Base-by-base conservation (phyloP, 2,329 filamentous ascomycete species). In the Apiospora koreana region DNA sequence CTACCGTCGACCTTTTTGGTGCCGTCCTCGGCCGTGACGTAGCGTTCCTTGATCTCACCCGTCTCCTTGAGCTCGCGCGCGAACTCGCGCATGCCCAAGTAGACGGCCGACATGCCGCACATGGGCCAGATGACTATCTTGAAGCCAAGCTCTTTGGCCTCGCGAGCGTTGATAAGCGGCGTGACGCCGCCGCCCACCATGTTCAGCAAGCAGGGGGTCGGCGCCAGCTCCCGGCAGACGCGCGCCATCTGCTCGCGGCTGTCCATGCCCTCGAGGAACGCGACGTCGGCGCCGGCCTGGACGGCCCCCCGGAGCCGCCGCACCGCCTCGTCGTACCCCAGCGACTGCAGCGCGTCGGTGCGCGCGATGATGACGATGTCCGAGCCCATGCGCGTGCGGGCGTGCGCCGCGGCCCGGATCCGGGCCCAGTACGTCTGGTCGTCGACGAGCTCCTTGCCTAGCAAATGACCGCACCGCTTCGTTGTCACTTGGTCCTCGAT, bases 321-420 rank as follows among this genome's bases (percentile, higher is more conserved):
- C 21, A 87, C 74, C 1, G 85, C 84, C 72, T 86, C 86, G 4
- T 86, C 84, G 75, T 86, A 89, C 0, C 87, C 87, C 2, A 81
- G 79, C 3, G 81, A 80, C 71, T 87, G 85, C 28, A 87, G 78
- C 1, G 87, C 85, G 74, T 89, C 88, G 3, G 87, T 89, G 16
- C 87, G 82, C 6, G 87, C 87, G 71, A 90, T 89, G 68, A 90
- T 84, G 35, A 89, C 82, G 62, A 89, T 88, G 71, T 89, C 87
- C 14, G 80, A 78, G 8, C 78, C 79, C 65, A 81, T 76, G 54
- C 81, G 77, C 58, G 82, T 78, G n/a, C 81, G 78, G 9, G 80
- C 78, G n/a, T 75, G 72, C 2, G 74, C 73, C 1, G 80, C 80
- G 2, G 80, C 79, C 28, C 75, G 73, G 69, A 81, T 79, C 0